Conservation (phyloP, 2,329 filamentous ascomycete species). For the Davidsoniella virescens region DNA sequence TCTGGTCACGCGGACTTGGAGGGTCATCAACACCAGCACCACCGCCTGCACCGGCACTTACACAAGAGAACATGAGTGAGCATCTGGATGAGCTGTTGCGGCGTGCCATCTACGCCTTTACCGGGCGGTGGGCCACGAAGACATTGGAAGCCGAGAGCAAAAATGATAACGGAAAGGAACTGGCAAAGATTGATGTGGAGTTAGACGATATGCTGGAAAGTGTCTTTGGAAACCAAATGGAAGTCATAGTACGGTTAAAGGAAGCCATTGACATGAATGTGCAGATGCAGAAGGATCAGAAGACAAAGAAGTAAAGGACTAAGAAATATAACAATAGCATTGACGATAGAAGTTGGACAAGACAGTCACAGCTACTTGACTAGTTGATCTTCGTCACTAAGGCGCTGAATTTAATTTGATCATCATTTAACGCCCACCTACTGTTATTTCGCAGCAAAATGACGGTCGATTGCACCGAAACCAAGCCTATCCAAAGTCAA, state of each 20-base stretch:
- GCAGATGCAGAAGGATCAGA: conserved; percentile 32
- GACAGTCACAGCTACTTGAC: not conserved
- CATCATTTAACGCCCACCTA: no score
- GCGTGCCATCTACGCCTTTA: conserved; percentile 47
- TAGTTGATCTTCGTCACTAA: no score
- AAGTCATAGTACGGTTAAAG: conserved; percentile 42
- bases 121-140: conserved; percentile 39
- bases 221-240: conserved; percentile 42
- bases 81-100: conserved; percentile 47
- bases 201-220: conserved; percentile 38
- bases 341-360: not conserved
- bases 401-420: no score
- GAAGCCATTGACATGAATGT: conserved; percentile 43
- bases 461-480: no score
- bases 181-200: conserved; percentile 38
- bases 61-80: conserved; percentile 44
- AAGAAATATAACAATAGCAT: not conserved
- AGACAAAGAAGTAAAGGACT: conserved; percentile 20
- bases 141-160: conserved; percentile 32
- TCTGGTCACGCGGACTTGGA: conserved; percentile 24
- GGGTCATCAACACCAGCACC: conserved; percentile 8
- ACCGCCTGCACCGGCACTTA: conserved; percentile 16
- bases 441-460: not conserved
- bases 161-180: conserved; percentile 32
- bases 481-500: not conserved